These are phyloP conservation scores for Drechslera avenae DNA, from an alignment of 2,329 filamentous ascomycete species.

Conservation along the genomic window DNA sequence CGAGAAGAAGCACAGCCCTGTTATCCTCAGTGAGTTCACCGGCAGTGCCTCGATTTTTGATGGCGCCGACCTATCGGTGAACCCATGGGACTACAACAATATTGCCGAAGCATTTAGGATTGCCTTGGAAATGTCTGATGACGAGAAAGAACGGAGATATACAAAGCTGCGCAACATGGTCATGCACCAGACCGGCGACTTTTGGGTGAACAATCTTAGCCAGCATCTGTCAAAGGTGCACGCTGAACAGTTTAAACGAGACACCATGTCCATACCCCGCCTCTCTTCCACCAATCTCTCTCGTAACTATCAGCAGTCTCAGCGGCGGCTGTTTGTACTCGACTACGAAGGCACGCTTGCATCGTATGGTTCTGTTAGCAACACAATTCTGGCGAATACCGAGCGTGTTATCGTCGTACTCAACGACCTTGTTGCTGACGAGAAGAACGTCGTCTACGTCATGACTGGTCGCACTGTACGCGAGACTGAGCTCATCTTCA, in stretches of 20 bases:
- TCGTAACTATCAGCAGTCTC: constrained; percentile 68
- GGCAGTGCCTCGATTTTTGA: constrained; percentile 87
- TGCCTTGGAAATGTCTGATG: constrained; percentile 77
- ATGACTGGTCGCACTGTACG: constrained; percentile 90
- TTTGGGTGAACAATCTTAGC: constrained; percentile 82
- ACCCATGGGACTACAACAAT: constrained; percentile 92
- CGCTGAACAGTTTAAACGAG: constrained; percentile 81
- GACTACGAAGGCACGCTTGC: constrained; percentile 95
- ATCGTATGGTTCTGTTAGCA: constrained; percentile 81
- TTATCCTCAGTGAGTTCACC: constrained; percentile 94
- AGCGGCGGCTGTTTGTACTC: constrained; percentile 80
- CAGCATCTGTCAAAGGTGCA: constrained; percentile 74
- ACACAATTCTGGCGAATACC: constrained; percentile 84
- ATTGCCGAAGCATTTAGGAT: constrained; percentile 84
- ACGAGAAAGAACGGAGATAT: constrained; percentile 78
- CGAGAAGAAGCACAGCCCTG: constrained; percentile 79
- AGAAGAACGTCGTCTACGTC: constrained; percentile 85
- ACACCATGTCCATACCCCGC: constrained; percentile 84
- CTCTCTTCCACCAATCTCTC: constrained; percentile 71
- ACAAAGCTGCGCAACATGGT: constrained; percentile 73
- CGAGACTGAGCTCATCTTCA: constrained; percentile 86
- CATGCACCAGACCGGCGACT: constrained; percentile 78
- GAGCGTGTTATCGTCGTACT: constrained; percentile 83
- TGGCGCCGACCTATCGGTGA: constrained; percentile 80
- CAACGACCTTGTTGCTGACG: constrained; percentile 79